These are phyloP conservation scores for Botrytis hyacinthi DNA, from an alignment of 2,329 filamentous ascomycete genomes.

Conservation along the genomic window DNA sequence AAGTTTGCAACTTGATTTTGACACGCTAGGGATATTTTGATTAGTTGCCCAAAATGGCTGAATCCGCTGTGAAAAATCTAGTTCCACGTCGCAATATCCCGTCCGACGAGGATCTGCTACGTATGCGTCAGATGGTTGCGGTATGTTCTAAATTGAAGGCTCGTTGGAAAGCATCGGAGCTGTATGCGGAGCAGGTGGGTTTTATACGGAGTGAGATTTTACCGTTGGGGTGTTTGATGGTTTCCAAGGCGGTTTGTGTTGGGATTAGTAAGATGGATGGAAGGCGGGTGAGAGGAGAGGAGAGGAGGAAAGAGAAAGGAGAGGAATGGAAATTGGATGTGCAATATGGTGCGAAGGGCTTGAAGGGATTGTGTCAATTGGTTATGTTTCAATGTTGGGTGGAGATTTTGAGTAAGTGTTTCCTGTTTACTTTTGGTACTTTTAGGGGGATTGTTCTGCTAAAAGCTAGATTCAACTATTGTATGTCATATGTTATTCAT, in stretches of 20 bases:
- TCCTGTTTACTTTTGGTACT: background rate
- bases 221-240: background rate
- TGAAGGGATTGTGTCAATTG: conserved; percentile 10
- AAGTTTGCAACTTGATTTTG: background rate
- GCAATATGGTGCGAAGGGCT: background rate
- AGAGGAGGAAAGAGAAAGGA: background rate
- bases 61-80: background rate
- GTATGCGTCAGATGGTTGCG: background rate
- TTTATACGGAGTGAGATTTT: background rate
- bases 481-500: background rate
- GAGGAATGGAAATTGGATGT: background rate
- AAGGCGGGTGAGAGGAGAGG: background rate
- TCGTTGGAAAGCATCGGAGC: background rate
- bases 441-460: background rate
- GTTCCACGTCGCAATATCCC: background rate
- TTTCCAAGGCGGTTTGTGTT: background rate
- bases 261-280: background rate
- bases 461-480: background rate
- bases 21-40: background rate
- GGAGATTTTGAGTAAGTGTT: background rate
- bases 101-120: background rate
- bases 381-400: background rate
- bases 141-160: background rate
- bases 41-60: background rate
- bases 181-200: background rate